Evolutionary conservation across 306 rosid genomes (phyloP).

Genomic region (Quercus ilex): DNA sequence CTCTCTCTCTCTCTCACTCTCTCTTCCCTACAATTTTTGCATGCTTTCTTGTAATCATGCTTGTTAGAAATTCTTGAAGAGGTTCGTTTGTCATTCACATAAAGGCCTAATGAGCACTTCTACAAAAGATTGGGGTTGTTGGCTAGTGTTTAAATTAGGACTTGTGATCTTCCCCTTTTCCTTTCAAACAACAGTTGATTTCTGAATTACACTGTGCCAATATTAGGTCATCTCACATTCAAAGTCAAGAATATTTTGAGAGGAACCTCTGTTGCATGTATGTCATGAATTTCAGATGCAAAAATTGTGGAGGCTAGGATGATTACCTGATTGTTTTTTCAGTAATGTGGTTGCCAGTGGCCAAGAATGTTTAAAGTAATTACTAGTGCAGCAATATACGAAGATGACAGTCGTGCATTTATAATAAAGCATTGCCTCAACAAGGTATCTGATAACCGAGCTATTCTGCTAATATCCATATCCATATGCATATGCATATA

Average conservation of each 20-base stretch:
- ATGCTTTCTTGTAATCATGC: not conserved
- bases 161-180: not conserved
- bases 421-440: not conserved
- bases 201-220: not conserved
- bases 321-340: not conserved
- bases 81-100: not conserved
- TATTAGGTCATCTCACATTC: not conserved
- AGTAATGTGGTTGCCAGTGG: not conserved
- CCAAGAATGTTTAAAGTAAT: not conserved
- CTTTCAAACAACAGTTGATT: not conserved
- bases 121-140: not conserved
- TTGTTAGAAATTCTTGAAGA: not conserved
- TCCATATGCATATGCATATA: not conserved
- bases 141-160: not conserved
- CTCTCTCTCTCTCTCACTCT: too few species aligned
- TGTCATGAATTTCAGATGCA: not conserved
- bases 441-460: not conserved
- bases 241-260: not conserved
- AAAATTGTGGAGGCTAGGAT: not conserved
- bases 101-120: not conserved
- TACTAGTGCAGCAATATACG: not conserved
- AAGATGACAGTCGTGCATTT: not conserved
- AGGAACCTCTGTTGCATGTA: not conserved
- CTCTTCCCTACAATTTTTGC: not conserved
- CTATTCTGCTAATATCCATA: not conserved